Evolutionary conservation across 108 stramenopile genomes (phyloP).

Genomic region (Nitzschia sp.): DNA sequence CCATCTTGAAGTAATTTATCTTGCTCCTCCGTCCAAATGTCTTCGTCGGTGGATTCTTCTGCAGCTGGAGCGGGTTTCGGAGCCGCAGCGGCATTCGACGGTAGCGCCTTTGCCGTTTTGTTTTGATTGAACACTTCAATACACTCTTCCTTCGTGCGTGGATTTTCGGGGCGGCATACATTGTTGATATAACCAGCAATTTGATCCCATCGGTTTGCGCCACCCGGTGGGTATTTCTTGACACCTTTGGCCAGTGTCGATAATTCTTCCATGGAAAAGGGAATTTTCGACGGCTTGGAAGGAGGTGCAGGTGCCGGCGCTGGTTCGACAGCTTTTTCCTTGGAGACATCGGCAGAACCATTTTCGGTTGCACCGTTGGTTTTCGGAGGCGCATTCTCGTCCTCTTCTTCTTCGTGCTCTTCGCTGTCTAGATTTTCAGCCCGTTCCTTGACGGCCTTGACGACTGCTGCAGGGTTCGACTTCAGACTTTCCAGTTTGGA

Average conservation of each 20-base stretch:
- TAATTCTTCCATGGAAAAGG: slow-evolving; percentile 93
- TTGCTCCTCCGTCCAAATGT: slow-evolving; percentile 90
- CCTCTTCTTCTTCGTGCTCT: slow-evolving; percentile 16
- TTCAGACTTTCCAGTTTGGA: slow-evolving; percentile 10
- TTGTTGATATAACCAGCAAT: slow-evolving; percentile 92
- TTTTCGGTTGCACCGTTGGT: neutral
- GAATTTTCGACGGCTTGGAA: slow-evolving; percentile 41
- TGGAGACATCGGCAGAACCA: neutral
- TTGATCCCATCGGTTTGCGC: slow-evolving; percentile 93
- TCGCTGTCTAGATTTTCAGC: slow-evolving; percentile 5
- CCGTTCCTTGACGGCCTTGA: slow-evolving; percentile 16
- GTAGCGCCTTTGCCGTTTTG: slow-evolving; percentile 28
- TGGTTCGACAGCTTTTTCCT: neutral
- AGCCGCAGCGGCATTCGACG: neutral
- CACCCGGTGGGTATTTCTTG: slow-evolving; percentile 92
- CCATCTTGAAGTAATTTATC: slow-evolving; percentile 88
- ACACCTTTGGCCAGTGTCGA: slow-evolving; percentile 91
- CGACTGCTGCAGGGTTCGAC: slow-evolving; percentile 8
- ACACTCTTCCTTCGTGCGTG: slow-evolving; percentile 94
- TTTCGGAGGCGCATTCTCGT: neutral
- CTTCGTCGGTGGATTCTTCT: neutral
- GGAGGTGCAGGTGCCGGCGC: neutral
- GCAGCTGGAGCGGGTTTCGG: slow-evolving; percentile 7
- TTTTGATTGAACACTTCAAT: slow-evolving; percentile 87
- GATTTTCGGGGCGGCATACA: slow-evolving; percentile 62